Evolutionary conservation across 2,329 filamentous ascomycete genomes (phyloP), one percentile per base, ranked within the genome.

Genomic region (Epichloe uncinata): DNA sequence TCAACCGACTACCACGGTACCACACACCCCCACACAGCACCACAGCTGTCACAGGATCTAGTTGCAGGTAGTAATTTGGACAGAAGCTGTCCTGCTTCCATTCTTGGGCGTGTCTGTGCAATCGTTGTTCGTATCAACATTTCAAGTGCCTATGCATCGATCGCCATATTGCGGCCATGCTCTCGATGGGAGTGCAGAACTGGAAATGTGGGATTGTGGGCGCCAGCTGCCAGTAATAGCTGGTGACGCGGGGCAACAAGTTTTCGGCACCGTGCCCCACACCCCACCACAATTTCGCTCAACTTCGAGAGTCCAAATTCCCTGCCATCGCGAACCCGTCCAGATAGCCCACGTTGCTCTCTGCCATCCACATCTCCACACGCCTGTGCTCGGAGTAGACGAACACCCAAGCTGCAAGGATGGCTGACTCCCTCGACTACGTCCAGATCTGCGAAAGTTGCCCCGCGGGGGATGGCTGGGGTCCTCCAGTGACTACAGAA

Each of bases 381-480:
- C 12, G 26, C 40, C 35, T 40, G 38, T 46, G 34, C 47, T 45
- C 38, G 47, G 20, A 44, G 45, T n/a, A 47, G 37, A 33, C 45
- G 11, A 43, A 13, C 11, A 16, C 8, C 18, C 45, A 48, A 48
- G 38, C 54, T 50, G 42, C 54, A 55, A 67, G 58, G 44, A 73
- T 80, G 62, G 67, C 74, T 58, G 73, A 78, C 61, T 78, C 78
- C 51, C 73, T 83, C 60, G 68, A 72, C 59, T 72, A 68, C 57
- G 70, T 78, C 57, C 76, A 82, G 60, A 77, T 89, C 56, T 84
- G 87, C 65, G 73, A 82, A 63, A 76, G 79, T 62, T 79, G 88
- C 63, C 85, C 84, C 55, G 74, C 83, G 82, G 84, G 84, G 64
- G 84, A 87, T 61, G 79, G 82, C 69, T 98, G 93, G 93, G 93